Evolutionary conservation across 208 protist genomes (phyloP), one percentile per base, ranked within the genome.

Genomic region (Leishmania amazonensis): DNA sequence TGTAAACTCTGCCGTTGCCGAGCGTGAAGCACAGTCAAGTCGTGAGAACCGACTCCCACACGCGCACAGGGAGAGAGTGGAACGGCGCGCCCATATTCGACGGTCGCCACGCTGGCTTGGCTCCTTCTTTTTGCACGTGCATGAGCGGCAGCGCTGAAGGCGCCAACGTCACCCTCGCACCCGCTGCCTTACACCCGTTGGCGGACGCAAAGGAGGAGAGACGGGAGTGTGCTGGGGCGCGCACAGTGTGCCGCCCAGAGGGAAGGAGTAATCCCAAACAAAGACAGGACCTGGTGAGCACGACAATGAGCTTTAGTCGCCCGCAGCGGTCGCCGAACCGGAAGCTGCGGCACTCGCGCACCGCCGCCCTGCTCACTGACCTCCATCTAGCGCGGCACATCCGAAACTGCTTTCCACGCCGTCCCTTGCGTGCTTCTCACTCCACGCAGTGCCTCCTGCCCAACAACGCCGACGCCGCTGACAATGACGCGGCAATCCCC

Each of bases 331-430:
- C 62, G 1, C n/a, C 73, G 0, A 54, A 71, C 38, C 49, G 68
- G 31, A 35, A 67, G 31, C 49, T 83, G 75, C 83, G 74, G 42
- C 83, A 47, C 75, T 82, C 83, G 5, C 60, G 64, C 17, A 79
- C 75, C 19, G 62, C 74, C 40, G 42, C 67, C 57, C 42, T 70
- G 7, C 49, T 80, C 13, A 77, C 24, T 5, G 79, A 79, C 7
- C 72, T 76, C 21, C 60, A 35, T 40, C 65, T 62, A n/a, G 78
- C 78, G 6, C 73, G 79, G 13, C 62, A 42, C 1, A 80, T 68
- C 31, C 81, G 79, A 15, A 87, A 87, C 78, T 58, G 80, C 49
- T 87, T 89, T 49, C 76, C 83, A 21, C 75, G 86, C 49, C 83
- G 78, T 7, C 78, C 83, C 21, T 62, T 81, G 58, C 86, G 83